Percentiles rank a stretch among this genome's conserved stretches.
phyloP scores from a whole-genome alignment of 164 flowering plant genomes.

The Cinnamomum micranthum region DNA sequence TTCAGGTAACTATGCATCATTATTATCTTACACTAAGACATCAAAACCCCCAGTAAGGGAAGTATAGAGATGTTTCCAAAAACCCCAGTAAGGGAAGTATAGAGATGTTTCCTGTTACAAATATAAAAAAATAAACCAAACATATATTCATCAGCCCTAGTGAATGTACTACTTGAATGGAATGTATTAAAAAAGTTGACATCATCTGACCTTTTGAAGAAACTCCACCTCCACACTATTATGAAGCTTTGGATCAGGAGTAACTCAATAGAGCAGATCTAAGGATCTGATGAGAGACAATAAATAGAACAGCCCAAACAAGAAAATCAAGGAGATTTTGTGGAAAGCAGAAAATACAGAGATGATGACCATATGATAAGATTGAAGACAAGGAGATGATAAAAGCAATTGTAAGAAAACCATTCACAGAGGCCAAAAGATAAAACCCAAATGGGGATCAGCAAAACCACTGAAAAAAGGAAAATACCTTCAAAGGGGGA shows the following conservation, averaged over 20 bases:
- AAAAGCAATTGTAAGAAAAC: background rate
- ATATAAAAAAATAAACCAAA: background rate
- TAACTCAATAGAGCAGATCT: conserved; percentile 14
- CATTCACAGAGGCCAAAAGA: background rate
- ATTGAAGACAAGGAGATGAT: background rate
- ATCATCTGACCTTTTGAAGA: conserved; percentile 21
- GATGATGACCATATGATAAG: conserved; percentile 3
- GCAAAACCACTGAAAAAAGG: background rate
- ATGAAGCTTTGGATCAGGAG: conserved; percentile 14
- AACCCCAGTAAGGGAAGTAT: background rate
- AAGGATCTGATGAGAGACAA: background rate
- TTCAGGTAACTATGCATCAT: conserved; percentile 27
- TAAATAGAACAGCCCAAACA: too few relatives aligned
- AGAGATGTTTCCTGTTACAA: background rate
- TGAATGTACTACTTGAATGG: background rate
- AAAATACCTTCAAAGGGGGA: background rate
- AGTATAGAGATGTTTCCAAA: background rate
- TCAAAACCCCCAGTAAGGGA: background rate
- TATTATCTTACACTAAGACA: conserved; percentile 2
- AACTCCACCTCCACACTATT: conserved; percentile 7
- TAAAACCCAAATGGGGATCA: conserved; percentile 4
- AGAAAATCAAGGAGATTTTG: conserved; percentile 1
- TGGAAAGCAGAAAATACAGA: conserved; percentile 1
- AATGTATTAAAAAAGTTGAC: background rate
- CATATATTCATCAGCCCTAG: background rate